Evolutionary conservation across 257 asterid species (phyloP).

Genomic region (Solanum sparsipilum): DNA sequence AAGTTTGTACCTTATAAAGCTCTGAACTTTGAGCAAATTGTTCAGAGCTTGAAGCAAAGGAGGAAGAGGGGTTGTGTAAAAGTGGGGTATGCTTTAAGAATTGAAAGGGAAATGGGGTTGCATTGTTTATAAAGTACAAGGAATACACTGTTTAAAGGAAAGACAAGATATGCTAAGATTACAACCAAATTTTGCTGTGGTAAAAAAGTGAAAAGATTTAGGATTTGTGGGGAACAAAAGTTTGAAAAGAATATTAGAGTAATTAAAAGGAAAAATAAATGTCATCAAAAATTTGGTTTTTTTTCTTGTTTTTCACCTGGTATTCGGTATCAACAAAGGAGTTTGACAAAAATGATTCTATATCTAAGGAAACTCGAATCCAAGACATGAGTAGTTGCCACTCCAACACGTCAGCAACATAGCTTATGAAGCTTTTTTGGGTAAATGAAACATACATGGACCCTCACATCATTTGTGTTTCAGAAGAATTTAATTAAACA

Average conservation of each 20-base stretch:
- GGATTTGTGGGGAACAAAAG: not conserved
- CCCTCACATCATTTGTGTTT: not conserved
- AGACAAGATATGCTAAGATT: conserved; percentile 21
- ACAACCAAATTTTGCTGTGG: conserved; percentile 28
- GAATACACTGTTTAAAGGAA: conserved; percentile 24
- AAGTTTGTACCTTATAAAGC: not conserved
- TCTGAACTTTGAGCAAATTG: not conserved
- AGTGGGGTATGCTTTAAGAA: not conserved
- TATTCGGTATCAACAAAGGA: accelerated
- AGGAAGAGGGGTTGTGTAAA: not conserved
- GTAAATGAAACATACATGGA: not conserved
- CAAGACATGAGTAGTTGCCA: no score
- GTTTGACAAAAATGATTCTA: no score
- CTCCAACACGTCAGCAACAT: not conserved
- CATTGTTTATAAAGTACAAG: conserved; percentile 26
- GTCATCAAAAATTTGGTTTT: not conserved
- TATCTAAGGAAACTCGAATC: accelerated
- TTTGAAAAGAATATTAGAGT: not conserved
- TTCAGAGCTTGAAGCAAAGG: not conserved
- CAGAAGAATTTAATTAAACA: not conserved
- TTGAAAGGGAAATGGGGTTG: not conserved
- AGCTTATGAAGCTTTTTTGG: not conserved
- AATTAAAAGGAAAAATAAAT: not conserved
- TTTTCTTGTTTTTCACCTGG: no score
- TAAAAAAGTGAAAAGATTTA: not conserved